These are phyloP conservation scores for Mortierella sp. DNA, from an alignment of 371 early-diverging fungal species.

Conservation along the genomic window DNA sequence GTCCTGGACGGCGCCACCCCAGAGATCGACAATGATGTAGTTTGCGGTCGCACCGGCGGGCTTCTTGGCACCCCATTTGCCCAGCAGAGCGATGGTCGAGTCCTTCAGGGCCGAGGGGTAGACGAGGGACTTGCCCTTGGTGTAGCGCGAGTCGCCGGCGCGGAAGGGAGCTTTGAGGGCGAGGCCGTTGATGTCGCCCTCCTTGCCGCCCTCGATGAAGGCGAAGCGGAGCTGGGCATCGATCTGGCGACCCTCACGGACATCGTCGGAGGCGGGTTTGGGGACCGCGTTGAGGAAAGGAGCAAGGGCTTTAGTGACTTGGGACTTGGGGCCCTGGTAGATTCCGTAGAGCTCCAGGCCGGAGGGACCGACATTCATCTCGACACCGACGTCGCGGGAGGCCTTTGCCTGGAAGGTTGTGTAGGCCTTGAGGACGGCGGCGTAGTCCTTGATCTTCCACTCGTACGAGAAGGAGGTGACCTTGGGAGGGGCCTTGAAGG, in stretches of 20 bases:
- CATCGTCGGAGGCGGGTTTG: constrained; percentile 21
- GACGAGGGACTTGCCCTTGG: constrained; percentile 48
- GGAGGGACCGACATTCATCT: constrained; percentile 38
- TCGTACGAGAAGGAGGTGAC: constrained; percentile 40
- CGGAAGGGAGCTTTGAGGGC: constrained; percentile 24
- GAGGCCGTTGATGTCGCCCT: constrained; percentile 37
- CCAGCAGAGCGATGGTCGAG: constrained; percentile 31
- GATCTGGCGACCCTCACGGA: constrained; percentile 34
- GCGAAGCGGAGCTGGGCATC: constrained; percentile 45
- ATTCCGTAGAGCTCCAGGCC: constrained; percentile 39
- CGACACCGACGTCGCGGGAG: constrained; percentile 34
- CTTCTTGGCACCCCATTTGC: constrained; percentile 36
- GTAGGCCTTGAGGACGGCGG: constrained; percentile 38
- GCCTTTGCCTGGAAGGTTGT: constrained; percentile 22
- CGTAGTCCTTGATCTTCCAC: constrained; percentile 30
- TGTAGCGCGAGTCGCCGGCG: constrained; percentile 33
- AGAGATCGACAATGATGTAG: constrained; percentile 53
- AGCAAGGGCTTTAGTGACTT: constrained; percentile 22
- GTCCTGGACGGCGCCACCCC: constrained; percentile 53
- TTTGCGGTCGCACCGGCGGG: constrained; percentile 38
- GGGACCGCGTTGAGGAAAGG: constrained; percentile 29
- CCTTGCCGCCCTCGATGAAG: constrained; percentile 18
- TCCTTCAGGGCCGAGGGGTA: constrained; percentile 36
- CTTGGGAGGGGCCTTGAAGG: constrained; percentile 45
- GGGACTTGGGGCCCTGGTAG: constrained; percentile 35